These are phyloP conservation scores for Diutina mesorugosa DNA, from an alignment of 1,139 yeast species.

Conservation along the genomic window DNA sequence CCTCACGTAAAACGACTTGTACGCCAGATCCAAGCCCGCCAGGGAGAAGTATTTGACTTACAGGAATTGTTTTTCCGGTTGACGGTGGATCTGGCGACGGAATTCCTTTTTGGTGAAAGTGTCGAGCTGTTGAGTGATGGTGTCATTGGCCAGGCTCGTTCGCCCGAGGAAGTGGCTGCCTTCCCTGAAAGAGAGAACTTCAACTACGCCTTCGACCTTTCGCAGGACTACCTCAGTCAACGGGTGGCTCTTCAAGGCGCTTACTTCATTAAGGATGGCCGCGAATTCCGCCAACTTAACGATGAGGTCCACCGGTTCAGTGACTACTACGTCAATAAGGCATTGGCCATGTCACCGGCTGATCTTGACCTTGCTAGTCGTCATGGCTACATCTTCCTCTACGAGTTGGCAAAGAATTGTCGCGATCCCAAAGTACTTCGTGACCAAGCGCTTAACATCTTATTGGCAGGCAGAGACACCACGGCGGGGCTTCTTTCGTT, in stretches of 20 bases:
- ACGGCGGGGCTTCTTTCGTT: constrained; percentile 43
- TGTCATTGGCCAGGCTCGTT: background rate
- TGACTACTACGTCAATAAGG: constrained; percentile 16
- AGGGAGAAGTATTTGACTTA: background rate
- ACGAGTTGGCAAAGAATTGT: constrained; percentile 38
- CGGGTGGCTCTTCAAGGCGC: constrained; percentile 5
- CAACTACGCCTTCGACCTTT: constrained; percentile 6
- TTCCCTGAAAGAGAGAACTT: constrained; percentile 3
- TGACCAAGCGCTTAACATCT: constrained; percentile 38
- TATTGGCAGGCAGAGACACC: constrained; percentile 46
- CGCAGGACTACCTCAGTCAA: constrained; percentile 6
- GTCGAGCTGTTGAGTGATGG: background rate
- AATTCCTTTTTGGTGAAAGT: constrained; percentile 1
- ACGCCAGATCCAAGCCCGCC: background rate
- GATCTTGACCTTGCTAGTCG: constrained; percentile 24
- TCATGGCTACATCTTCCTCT: constrained; percentile 36
- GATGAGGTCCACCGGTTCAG: constrained; percentile 22
- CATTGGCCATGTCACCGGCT: constrained; percentile 9
- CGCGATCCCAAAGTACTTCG: constrained; percentile 35
- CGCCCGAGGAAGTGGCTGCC: background rate
- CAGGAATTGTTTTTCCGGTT: constrained; percentile 2
- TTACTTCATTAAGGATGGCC: constrained; percentile 5
- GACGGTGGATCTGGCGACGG: constrained; percentile 1
- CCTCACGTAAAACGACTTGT: background rate
- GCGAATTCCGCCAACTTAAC: constrained; percentile 11